Evolutionary conservation across 116 monocot genomes (phyloP), one percentile per base, ranked within the genome.

Genomic region (Dioscorea cayenensis): DNA sequence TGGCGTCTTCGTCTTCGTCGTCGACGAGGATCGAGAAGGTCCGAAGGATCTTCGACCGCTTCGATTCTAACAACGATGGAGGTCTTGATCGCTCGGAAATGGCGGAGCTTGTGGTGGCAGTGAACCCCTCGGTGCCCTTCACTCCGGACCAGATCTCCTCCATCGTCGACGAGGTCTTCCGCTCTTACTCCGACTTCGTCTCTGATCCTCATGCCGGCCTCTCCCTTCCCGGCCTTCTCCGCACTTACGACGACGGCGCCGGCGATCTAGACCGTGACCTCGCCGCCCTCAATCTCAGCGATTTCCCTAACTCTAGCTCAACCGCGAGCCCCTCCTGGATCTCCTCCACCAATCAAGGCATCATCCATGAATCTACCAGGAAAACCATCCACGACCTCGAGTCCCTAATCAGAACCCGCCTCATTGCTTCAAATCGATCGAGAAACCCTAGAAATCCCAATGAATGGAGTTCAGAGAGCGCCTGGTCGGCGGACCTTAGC

Each of bases 31-130:
- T 23, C 20, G 62, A 23, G 23, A 62, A 62, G 62, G 62, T 62
- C 22, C 62, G 73, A 17, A 68, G 9, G 25, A 80, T 80, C 60
- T 80, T 80, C 72, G 76, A 80, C 11, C 80, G 60, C 37, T 76
- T 80, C 80, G 80, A 80, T 28, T 28, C 35, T n/a, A 64, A 80
- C 67, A 71, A 67, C 51, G 80, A 80, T 60, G 80, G 80, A 20
- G 80, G 32, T 37, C 80, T 80, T 67, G 68, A 72, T 71, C 71
- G 76, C 49, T 71, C 71, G 52, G 80, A 80, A 51, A 14, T 80
- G 72, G 48, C 80, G 29, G 66, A 29, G 23, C 72, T 80, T 25
- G 66, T 80, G 27, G 49, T 27, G 14, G 76, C 80, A 18, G 80
- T 80, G 25, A 80, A 80, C 28, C 76, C 80, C 23, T 20, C 61